Conservation (phyloP, 768 basidiomycete genomes). For the Austroboletus festivus region DNA sequence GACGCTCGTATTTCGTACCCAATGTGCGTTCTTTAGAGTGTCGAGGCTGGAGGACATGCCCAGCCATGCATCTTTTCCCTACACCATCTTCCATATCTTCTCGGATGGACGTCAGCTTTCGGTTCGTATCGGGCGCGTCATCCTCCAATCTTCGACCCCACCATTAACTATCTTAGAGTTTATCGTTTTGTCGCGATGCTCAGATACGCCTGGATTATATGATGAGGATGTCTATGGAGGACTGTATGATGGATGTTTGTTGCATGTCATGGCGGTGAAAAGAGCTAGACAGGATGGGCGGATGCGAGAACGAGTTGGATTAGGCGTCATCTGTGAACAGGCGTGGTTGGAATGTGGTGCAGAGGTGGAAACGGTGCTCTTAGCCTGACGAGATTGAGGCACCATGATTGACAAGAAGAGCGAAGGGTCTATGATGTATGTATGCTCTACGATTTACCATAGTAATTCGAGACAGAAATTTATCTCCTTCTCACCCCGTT, state of each 20-base stretch:
- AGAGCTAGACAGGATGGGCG: background rate
- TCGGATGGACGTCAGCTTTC: background rate
- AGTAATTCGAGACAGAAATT: no score
- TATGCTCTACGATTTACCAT: no score
- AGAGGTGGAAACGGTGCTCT: background rate
- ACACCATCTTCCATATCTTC: constrained; percentile 14
- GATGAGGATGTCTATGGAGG: constrained; percentile 12
- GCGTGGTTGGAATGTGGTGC: background rate
- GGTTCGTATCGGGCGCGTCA: constrained; percentile 11
- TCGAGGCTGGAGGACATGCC: constrained; percentile 13
- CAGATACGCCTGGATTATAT: constrained; percentile 1
- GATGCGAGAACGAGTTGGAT: background rate
- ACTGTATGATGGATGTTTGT: constrained; percentile 10
- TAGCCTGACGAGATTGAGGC: background rate
- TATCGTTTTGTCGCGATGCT: constrained; percentile 18
- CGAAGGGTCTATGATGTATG: no score
- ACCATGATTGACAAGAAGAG: no score
- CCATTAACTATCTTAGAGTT: constrained; percentile 12
- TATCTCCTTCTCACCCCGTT: no score
- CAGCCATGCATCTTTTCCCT: background rate
- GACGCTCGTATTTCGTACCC: background rate
- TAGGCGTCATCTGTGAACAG: background rate
- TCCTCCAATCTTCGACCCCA: constrained; percentile 13
- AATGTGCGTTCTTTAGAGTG: constrained; percentile 14
- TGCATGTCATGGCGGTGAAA: constrained; percentile 23